A percentile compares a stretch with the other conserved stretches of the same genome.
These are phyloP conservation scores for Nemania diffusa DNA, from an alignment of 2,329 filamentous ascomycete genomes.

Conservation along the genomic window DNA sequence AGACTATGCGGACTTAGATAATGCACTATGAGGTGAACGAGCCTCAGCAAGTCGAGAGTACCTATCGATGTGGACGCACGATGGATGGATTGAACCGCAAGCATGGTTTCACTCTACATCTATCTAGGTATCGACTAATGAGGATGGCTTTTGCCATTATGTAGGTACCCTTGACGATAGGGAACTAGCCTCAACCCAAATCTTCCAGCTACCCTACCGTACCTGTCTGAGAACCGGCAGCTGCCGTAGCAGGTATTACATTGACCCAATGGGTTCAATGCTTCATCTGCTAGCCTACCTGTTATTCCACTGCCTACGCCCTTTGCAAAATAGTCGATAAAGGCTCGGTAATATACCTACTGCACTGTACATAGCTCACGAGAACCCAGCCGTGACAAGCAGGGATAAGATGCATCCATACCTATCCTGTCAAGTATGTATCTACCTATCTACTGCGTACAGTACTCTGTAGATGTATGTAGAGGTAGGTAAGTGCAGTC, in stretches of 20 bases:
- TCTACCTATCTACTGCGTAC: not conserved
- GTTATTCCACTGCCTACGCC: not conserved
- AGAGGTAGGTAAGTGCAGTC: no score
- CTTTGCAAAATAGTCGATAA: conserved; percentile 11
- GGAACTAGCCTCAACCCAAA: conserved; percentile 28
- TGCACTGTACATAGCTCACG: not conserved
- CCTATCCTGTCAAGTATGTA: conserved; percentile 10
- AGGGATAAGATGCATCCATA: conserved; percentile 29
- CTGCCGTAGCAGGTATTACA: conserved; percentile 13
- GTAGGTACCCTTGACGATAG: conserved; percentile 20
- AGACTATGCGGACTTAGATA: not conserved
- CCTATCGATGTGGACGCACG: conserved; percentile 1
- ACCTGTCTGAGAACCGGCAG: conserved; percentile 23
- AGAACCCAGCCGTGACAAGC: conserved; percentile 24
- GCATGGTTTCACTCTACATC: conserved; percentile 5
- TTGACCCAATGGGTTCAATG: conserved; percentile 7
- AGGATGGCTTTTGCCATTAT: conserved; percentile 22
- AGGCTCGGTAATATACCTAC: conserved; percentile 15
- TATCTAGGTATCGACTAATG: conserved; percentile 17
- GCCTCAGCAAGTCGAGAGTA: not conserved
- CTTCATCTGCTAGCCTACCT: not conserved
- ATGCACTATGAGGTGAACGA: not conserved
- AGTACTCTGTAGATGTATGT: no score
- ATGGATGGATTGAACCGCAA: conserved; percentile 13
- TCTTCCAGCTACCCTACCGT: conserved; percentile 17